Conservation (phyloP, 148 eudicot genomes). For the Persicaria maculosa region DNA sequence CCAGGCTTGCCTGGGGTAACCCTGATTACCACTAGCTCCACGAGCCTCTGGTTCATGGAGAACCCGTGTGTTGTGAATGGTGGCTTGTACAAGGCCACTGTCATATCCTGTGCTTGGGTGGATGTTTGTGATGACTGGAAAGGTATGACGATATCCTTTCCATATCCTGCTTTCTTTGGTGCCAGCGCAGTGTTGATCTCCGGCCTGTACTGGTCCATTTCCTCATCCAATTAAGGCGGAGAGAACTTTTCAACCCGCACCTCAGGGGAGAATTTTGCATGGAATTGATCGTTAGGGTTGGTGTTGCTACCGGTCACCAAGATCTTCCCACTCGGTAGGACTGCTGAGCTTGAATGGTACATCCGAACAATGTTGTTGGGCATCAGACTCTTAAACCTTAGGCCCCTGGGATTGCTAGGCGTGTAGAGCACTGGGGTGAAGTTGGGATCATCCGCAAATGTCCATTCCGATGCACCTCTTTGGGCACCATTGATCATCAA, state of each 20-base stretch:
- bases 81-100: constrained; percentile 53
- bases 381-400: constrained; percentile 34
- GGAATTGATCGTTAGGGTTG: constrained; percentile 28
- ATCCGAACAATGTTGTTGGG: constrained; percentile 43
- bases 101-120: constrained; percentile 19
- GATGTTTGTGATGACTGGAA: constrained; percentile 2
- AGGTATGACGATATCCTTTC: constrained; percentile 17
- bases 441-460: constrained; percentile 36
- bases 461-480: constrained; percentile 69
- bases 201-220: constrained; percentile 22
- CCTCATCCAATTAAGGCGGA: constrained; percentile 59
- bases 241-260: constrained; percentile 59
- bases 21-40: constrained; percentile 21
- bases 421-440: constrained; percentile 45
- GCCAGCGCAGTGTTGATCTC: constrained; percentile 12
- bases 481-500: constrained; percentile 65
- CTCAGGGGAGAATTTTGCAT: constrained; percentile 41
- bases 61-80: constrained; percentile 89
- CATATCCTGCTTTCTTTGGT: constrained; percentile 22
- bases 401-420: constrained; percentile 27
- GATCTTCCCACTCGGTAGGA: constrained; percentile 46
- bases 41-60: constrained; percentile 64
- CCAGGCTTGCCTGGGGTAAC: background rate
- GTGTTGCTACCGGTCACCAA: constrained; percentile 79
- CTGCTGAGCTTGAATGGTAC: constrained; percentile 64